Evolutionary conservation across 2,329 filamentous ascomycete genomes (phyloP), one percentile per base, ranked within the genome.

Genomic region (Domatiomyces globalis): DNA sequence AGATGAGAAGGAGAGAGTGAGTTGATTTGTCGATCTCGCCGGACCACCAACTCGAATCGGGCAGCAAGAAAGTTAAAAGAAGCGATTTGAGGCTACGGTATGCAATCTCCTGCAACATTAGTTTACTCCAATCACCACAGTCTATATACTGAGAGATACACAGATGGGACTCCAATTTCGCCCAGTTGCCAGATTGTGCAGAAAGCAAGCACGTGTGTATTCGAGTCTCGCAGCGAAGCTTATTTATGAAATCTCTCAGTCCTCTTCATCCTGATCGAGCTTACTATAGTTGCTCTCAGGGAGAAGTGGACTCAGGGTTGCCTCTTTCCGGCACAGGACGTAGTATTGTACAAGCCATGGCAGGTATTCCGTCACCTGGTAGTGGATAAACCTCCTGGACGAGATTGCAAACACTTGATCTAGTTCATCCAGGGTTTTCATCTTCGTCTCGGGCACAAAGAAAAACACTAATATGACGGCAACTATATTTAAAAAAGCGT

Each of bases 401-500:
- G 75, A 73, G 17, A 81, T 49, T 4, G 52, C 53, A 46, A 60
- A 60, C 29, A 60, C 58, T 2, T 53, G 51, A 42, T 82, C 78
- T 42, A 82, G 63, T 61, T 77, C 74, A 57, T 77, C 74, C 15
- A 67, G 58, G 0, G 74, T 76, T 42, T 68, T 69, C 60, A 74
- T 61, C 54, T 71, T 73, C 1, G 73, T 75, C 60, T 75, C 73
- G 0, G 73, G 73, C 2, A 75, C 61, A 55, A 74, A 74, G 20
- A 81, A 66, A 66, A 81, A 80, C 51, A 81, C 79, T 62, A 82
- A 67, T 2, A 74, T 53, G 20, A 80, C 69, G 0, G 78, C 78
- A 1, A 78, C 56, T 5, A 80, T 50, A 51, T 83, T 83, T n/a
- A 81, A 65, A 0, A 39, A 45, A n/a, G 67, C 67, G 50, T 70